Evolutionary conservation across 257 asterid genomes (phyloP), one percentile per base, ranked within the genome.

Genomic region (Linaria vulgaris): DNA sequence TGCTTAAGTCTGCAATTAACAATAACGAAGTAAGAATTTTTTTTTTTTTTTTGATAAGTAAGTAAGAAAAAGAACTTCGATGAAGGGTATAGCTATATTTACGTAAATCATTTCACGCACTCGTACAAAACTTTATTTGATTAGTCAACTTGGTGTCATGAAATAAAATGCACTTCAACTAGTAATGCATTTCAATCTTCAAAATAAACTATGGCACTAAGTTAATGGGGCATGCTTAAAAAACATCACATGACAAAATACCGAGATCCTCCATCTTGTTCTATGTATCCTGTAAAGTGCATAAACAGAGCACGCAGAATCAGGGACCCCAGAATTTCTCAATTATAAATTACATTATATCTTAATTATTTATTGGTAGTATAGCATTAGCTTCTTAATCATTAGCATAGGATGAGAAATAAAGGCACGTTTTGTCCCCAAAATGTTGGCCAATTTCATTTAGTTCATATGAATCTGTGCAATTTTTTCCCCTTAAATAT

Each of bases 351-450:
- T 47, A 20, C 23, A 14, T 11, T 4, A 34, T 1, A 17, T 41
- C 49, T 47, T 64, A 14, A 13, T 31, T 3, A 45, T 61, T 55
- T 22, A 53, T 56, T 57, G 62, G 1, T 16, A 61, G 3, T 41
- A 19, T 52, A 45, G 17, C 34, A 58, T 58, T 47, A 58, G 49
- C 31, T 58, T 50, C 19, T 24, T 20, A 56, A 41, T 59, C 58
- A 65, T 27, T 59, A 39, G 58, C 31, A 56, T 23, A 38, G 25
- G 17, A 6, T 27, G 49, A 52, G 52, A 20, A 39, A 67, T 13
- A 63, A 62, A 30, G 9, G 34, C 57, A 71, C 50, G 56, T 69
- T 50, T 63, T 52, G 67, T 53, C 66, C 46, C 58, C 34, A 27
- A 50, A 61, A 21, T 12, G 5, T 11, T 23, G 68, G 51, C 70